These are phyloP conservation scores for Teratosphaeria zuluensis DNA, from an alignment of 2,329 filamentous ascomycete species.

Conservation along the genomic window DNA sequence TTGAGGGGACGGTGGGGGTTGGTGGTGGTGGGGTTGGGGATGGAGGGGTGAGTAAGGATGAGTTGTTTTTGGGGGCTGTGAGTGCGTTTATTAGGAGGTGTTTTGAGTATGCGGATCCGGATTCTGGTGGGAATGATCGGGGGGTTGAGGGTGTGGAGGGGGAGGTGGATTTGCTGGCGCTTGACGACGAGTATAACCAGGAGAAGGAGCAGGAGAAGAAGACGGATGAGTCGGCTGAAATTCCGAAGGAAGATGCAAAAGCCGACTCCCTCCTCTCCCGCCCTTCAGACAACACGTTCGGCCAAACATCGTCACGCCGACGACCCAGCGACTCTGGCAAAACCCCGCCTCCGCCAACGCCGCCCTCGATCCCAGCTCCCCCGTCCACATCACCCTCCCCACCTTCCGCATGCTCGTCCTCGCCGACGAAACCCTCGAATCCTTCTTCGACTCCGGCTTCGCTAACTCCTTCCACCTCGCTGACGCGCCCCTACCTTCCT, in stretches of 20 bases:
- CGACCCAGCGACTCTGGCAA: constrained; percentile 43
- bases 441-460: constrained; percentile 96
- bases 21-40: constrained; percentile 22
- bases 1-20: constrained; percentile 48
- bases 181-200: constrained; percentile 39
- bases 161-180: constrained; percentile 54
- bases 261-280: constrained; percentile 18
- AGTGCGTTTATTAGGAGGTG: constrained; percentile 92
- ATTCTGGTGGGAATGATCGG: constrained; percentile 34
- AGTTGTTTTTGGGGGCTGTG: constrained; percentile 83
- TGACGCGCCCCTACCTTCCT: constrained; percentile 46
- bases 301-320: constrained; percentile 24
- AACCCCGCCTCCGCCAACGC: constrained; percentile 76
- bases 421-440: constrained; percentile 87
- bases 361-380: constrained; percentile 84
- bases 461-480: constrained; percentile 84
- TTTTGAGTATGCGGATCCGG: constrained; percentile 96
- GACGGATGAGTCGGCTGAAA: not conserved
- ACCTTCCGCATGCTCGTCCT: constrained; percentile 98
- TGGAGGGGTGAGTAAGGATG: constrained; percentile 54
- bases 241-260: not conserved
- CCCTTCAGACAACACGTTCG: constrained; percentile 23
- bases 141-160: constrained; percentile 49
- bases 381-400: constrained; percentile 87
- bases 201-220: not conserved